Percentiles rank a stretch among this genome's conserved stretches.
phyloP scores from a whole-genome alignment of 148 eudicot species.

The Beta vulgaris region DNA sequence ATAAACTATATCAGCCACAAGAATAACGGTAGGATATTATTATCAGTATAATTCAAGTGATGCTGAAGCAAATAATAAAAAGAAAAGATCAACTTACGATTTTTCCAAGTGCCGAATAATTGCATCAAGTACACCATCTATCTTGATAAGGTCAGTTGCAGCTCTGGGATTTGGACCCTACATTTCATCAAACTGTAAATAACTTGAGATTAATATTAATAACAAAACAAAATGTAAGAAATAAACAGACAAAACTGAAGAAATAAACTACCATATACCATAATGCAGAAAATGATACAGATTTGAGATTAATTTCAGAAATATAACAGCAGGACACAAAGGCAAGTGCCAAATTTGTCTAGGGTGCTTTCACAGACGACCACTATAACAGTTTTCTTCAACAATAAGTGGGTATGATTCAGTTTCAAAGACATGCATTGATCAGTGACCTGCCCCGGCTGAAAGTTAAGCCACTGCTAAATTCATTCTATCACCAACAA shows the following conservation, averaged over 20 bases:
- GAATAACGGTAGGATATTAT: not conserved
- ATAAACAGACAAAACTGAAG: not conserved
- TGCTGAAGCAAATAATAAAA: slow-evolving; percentile 10
- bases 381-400: not conserved
- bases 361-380: not conserved
- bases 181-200: slow-evolving; percentile 28
- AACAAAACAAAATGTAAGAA: not conserved
- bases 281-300: not conserved
- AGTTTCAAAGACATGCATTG: no score
- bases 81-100: slow-evolving; percentile 50
- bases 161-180: slow-evolving; percentile 93
- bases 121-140: slow-evolving; percentile 74
- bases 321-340: not conserved
- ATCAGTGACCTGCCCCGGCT: no score
- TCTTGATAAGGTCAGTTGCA: slow-evolving; percentile 80
- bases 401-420: no score
- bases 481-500: no score
- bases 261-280: not conserved
- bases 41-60: slow-evolving; percentile 2
- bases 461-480: no score
- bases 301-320: not conserved
- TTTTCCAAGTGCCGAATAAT: slow-evolving; percentile 72
- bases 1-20: not conserved
- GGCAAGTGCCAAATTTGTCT: no score
- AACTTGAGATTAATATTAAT: slow-evolving; percentile 9